phyloP scores from a whole-genome alignment of 352 stramenopile genomes.

The Labyrinthula sp. region DNA sequence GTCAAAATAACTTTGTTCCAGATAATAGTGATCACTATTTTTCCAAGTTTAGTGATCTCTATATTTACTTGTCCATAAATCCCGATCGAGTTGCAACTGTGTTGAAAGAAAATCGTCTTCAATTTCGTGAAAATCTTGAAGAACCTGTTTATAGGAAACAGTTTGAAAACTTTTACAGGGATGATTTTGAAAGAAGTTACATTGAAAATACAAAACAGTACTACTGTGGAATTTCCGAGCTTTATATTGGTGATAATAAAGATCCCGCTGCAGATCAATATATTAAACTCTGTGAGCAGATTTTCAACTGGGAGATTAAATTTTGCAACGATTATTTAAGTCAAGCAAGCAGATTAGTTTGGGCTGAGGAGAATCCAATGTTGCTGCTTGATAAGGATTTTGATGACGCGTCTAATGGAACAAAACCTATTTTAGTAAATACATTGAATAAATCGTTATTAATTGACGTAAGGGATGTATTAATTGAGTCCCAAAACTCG shows the following conservation, averaged over 20 bases:
- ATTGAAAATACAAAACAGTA: constrained; percentile 71
- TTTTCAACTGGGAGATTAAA: constrained; percentile 48
- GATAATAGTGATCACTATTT: too few species aligned
- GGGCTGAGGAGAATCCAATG: too few species aligned
- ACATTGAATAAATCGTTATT: constrained; percentile 77
- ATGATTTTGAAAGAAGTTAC: constrained; percentile 75
- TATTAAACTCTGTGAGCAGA: constrained; percentile 74
- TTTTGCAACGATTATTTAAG: constrained; percentile 87
- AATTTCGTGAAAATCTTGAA: constrained; percentile 96
- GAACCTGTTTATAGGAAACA: too few species aligned
- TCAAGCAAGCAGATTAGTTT: too few species aligned
- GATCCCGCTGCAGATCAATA: constrained; percentile 95
- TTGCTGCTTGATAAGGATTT: too few species aligned
- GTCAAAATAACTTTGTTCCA: constrained; percentile 87
- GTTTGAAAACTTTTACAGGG: constrained; percentile 89
- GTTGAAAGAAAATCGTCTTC: constrained; percentile 82
- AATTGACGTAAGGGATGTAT: constrained; percentile 69
- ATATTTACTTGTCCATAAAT: too few species aligned
- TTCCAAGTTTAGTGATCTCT: too few species aligned
- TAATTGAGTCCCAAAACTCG: constrained; percentile 92
- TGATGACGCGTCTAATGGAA: too few species aligned
- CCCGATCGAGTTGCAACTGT: too few species aligned
- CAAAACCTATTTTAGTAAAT: constrained; percentile 79
- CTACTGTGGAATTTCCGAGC: constrained; percentile 82
- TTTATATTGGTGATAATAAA: constrained; percentile 82